Percentiles rank a stretch among this genome's conserved stretches.
phyloP scores from a whole-genome alignment of 2,329 filamentous ascomycete species.

The Macrophomina phaseolina region DNA sequence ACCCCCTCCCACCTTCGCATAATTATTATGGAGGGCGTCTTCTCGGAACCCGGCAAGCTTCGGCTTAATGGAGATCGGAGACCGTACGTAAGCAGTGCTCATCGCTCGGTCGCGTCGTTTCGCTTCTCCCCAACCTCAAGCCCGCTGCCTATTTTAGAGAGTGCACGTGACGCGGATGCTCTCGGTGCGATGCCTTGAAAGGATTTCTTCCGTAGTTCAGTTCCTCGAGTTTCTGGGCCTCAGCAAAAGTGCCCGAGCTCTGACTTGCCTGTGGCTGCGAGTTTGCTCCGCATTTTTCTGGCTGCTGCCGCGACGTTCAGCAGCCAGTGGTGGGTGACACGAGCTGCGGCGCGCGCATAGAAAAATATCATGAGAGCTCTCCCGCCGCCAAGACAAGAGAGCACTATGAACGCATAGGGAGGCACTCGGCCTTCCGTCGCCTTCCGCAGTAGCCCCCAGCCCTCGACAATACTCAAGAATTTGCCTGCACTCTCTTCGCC shows the following conservation, averaged over 20 bases:
- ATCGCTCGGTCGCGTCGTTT: not conserved
- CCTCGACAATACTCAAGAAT: not conserved
- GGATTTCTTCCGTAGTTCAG: no score
- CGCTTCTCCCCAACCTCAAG: not conserved
- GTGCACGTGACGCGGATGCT: not conserved
- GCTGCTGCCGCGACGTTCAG: not conserved
- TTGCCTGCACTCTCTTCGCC: not conserved
- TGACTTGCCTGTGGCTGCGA: not conserved
- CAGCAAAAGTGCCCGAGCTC: not conserved
- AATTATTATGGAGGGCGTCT: not conserved
- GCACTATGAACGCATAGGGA: not conserved
- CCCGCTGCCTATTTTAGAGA: not conserved
- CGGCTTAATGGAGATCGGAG: not conserved
- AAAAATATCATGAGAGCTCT: not conserved
- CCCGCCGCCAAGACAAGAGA: not conserved
- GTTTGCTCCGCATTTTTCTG: not conserved
- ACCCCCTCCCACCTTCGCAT: not conserved
- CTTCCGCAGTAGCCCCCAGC: not conserved
- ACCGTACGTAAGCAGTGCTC: not conserved
- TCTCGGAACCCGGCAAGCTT: not conserved
- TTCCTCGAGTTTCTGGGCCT: no score
- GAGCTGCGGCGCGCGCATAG: not conserved
- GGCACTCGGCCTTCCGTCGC: not conserved
- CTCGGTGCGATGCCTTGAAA: not conserved
- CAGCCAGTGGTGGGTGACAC: conserved; percentile 1